Base-by-base conservation (phyloP, 441 rosid species). In the Jatropha podagrica region DNA sequence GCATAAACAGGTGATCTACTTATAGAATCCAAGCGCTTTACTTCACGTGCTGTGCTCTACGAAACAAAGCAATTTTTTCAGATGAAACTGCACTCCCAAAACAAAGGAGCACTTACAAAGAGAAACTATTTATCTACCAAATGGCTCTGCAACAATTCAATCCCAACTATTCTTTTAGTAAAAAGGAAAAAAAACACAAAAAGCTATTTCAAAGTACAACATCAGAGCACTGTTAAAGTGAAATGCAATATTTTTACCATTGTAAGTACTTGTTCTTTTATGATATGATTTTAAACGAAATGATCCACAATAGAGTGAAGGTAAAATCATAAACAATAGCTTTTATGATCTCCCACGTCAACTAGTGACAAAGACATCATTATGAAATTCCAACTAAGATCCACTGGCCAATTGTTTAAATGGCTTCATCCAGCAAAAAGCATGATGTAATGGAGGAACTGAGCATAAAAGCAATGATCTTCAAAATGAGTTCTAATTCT, bases 1-100 rank as follows among this genome's bases (percentile, higher is more conserved):
- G 98, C 97, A 85, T 97, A 96, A 56, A 96, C 86, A 58, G 98
- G 97, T 49, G 99, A 97, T 79, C 97, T 87, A 55, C 90, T 83
- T 66, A 90, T 76, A 46, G 99, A 93, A 80, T 92, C 98, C 84
- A 95, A 69, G 58, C 99, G 96, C 83, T 94, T 96, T 69, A 93
- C 89, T 86, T 94, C 98, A 68, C 98, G 98, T 4, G 96, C 88
- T 15, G 98, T 94, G 85, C 89, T 93, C 99, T 96, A 78, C 59
- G 80, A 48, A 74, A 74, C 75, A 76, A 69, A 46, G 56, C 71
- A 69, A 27, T 55, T 61, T 69, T 37, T n/a, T 11, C 20, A 41
- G 54, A 52, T 69, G 38, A 75, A 68, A 69, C 18, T 42, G 27
- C 23, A 13, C 26, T 32, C 38, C 12, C 26, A 60, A 62, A 54